Evolutionary conservation across 2,329 filamentous ascomycete genomes (phyloP), one percentile per base, ranked within the genome.

Genomic region (Escovopsis sp.): DNA sequence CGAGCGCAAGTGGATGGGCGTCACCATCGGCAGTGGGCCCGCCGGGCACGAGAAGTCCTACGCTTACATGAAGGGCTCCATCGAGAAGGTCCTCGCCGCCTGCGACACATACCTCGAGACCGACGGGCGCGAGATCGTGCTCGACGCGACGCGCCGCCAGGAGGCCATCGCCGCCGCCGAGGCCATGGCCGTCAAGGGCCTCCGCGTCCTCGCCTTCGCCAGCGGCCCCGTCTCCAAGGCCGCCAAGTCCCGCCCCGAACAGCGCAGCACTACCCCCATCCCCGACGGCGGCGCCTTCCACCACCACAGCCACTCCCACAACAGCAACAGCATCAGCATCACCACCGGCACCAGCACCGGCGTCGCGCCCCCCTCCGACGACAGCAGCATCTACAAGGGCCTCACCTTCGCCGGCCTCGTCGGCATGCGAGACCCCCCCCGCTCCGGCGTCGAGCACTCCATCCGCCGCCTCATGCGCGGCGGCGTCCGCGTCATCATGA

Each of bases 1-100:
- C 1, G 86, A 94, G 53, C 74, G 88, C 38, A 98, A 98, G 58
- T 98, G 88, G 88, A 98, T 98, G 92, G 92, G 92, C 25, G 87
- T 94, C 19, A 80, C 86, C 2, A 82, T 94, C 45, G 76, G 75
- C 30, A 63, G 66, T 16, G 21, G 21, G 4, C 67, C 73, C 33
- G 60, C 63, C 21, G 66, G 64, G 39, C 62, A 63, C 36, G 76
- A 80, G 27, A 75, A 76, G 41, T 83, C 93, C 48, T 77, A 85
- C 44, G 87, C 85, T 1, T 98, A 96, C 54, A 83, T 96, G 62
- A 98, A 98, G 54, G 92, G 90, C 23, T 84, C 90, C 25, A 68
- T 96, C 28, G 90, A 98, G 56, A 80, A 79, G 54, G 72, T 98
- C 16, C 62, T 98, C 5, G 75, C 76, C 37, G 76, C 83, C 34